Percentiles rank a stretch among this genome's conserved stretches.
These are phyloP conservation scores for Pseudocercospora musae DNA, from an alignment of 2,329 filamentous ascomycete species.

Conservation along the genomic window DNA sequence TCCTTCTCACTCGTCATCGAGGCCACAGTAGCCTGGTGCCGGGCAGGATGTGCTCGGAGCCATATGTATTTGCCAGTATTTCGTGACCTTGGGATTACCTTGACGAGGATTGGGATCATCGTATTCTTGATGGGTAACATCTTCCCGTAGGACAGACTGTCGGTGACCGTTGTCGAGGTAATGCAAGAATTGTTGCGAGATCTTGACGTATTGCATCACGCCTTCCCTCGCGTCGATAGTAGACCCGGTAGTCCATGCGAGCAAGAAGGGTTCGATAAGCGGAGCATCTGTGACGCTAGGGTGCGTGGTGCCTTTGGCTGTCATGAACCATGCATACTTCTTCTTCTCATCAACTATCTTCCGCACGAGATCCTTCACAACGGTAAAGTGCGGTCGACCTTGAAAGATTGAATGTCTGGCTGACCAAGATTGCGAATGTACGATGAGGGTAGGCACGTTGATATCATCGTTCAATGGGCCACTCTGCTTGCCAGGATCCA, in stretches of 20 bases:
- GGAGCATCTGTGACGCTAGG: constrained; percentile 66
- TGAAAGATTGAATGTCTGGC: constrained; percentile 56
- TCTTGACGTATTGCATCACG: constrained; percentile 58
- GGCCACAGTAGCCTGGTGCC: constrained; percentile 18
- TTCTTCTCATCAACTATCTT: constrained; percentile 43
- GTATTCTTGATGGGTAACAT: constrained; percentile 43
- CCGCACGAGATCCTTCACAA: constrained; percentile 56
- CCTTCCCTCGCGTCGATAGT: constrained; percentile 57
- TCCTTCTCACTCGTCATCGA: constrained; percentile 18
- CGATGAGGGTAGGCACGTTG: constrained; percentile 56
- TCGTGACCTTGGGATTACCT: constrained; percentile 28
- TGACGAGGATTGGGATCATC: constrained; percentile 28
- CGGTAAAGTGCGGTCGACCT: constrained; percentile 62
- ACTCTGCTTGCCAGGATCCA: constrained; percentile 65
- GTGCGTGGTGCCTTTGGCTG: constrained; percentile 47
- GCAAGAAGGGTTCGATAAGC: constrained; percentile 58
- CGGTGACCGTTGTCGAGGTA: constrained; percentile 45
- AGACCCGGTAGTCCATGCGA: constrained; percentile 61
- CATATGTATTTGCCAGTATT: constrained; percentile 46
- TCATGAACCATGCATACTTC: constrained; percentile 45
- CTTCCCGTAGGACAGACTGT: constrained; percentile 50
- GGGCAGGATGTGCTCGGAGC: constrained; percentile 32
- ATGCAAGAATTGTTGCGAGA: constrained; percentile 56
- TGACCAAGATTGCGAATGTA: constrained; percentile 66
- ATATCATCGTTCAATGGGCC: constrained; percentile 61